These are phyloP conservation scores for Paramyrothecium sp. DNA, from an alignment of 2,329 filamentous ascomycete species.

Conservation along the genomic window DNA sequence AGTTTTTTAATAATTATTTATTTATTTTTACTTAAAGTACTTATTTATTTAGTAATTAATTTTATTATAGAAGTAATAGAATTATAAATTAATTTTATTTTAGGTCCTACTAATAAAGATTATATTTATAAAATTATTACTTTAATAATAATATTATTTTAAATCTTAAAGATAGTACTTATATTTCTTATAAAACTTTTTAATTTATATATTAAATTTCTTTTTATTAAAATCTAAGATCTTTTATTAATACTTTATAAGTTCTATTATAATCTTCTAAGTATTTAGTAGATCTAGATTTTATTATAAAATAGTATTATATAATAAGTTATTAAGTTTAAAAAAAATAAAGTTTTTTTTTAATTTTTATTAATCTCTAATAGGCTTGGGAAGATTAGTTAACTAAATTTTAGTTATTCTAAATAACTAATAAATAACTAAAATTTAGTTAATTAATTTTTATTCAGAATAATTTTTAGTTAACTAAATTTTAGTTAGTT, in stretches of 20 bases:
- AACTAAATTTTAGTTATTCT: too few relatives aligned
- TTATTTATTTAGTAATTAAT: not conserved
- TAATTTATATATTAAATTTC: not conserved
- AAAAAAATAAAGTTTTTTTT: not conserved
- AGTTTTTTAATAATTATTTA: not conserved
- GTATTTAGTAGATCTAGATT: not conserved
- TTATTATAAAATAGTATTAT: not conserved
- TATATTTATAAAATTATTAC: not conserved
- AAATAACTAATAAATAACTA: too few relatives aligned
- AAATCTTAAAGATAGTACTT: not conserved
- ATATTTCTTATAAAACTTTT: not conserved
- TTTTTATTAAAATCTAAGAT: not conserved
- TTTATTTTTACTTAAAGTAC: not conserved
- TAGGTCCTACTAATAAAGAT: not conserved
- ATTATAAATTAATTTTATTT: not conserved
- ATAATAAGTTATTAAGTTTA: not conserved
- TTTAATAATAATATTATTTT: not conserved
- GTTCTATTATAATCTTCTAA: not conserved
- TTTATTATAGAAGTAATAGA: not conserved
- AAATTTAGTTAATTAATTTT: too few relatives aligned
- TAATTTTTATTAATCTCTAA: not conserved
- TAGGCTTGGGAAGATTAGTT: too few relatives aligned
- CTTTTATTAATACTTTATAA: not conserved
- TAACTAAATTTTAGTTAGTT: too few relatives aligned
- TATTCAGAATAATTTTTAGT: too few relatives aligned